Base-by-base conservation (phyloP, 352 stramenopile genomes). In the Globisporangium cystogenes region DNA sequence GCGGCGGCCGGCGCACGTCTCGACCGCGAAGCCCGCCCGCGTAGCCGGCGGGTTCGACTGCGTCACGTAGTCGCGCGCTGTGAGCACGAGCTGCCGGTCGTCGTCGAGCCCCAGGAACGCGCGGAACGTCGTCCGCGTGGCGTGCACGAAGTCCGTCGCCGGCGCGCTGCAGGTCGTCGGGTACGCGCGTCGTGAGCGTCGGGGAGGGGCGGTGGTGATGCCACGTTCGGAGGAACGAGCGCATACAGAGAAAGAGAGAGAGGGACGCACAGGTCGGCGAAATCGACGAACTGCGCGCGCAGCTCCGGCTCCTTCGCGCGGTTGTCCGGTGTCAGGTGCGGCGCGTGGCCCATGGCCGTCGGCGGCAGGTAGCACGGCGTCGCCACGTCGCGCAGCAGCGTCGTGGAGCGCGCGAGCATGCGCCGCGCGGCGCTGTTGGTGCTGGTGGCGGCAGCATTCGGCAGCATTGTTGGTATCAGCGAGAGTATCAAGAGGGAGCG, bases 301-400 rank as follows among this genome's bases (percentile, higher is more conserved):
- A 90, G 51, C 20, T 81, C 74, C 16, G 54, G 53, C 40, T 90
- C 65, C 51, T 84, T 86, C 31, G 67, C 53, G 53, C 66, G 76
- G 36, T 87, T 92, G 61, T 92, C 81, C 63, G 77, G 79, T 18
- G 81, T 92, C 48, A 92, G 55, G 63, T 87, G 76, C 21, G 81
- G 78, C 33, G 90, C 65, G 53, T 82, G 87, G 50, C 78, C 81
- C 24, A 68, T 65, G 57, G 90, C 67, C 20, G 72, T 80, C 21
- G 81, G 65, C 31, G 81, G 78, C 23, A 92, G 59, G 65, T 87
- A 92, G 61, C 81, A 92, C 31, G 81, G 81, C 64, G 81, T 88
- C 37, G 60, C 15, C 20, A 80, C 35, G 33, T 57, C 52, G 41
- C 55, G 27, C 44, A 80, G 59, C 46, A 80, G 58, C 18, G 58